phyloP scores from a whole-genome alignment of 2,329 filamentous ascomycete genomes.

The Pseudogymnoascus destructans region DNA sequence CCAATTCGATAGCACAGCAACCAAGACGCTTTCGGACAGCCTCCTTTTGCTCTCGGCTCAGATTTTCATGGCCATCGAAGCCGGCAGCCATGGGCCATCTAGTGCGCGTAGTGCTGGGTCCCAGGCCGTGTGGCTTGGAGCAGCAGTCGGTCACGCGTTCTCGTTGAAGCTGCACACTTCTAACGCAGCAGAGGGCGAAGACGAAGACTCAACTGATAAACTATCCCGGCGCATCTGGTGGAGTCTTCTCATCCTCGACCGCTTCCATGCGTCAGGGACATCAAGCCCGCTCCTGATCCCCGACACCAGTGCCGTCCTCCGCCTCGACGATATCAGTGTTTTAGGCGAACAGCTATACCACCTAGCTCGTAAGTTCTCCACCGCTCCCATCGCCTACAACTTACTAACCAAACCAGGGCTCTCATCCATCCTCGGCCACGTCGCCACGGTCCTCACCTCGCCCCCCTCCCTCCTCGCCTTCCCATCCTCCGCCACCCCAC shows the following conservation, averaged over 20 bases:
- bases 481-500: conserved; percentile 30
- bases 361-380: conserved; percentile 44
- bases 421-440: conserved; percentile 45
- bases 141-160: conserved; percentile 53
- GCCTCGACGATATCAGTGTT: conserved; percentile 43
- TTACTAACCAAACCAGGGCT: conserved; percentile 30
- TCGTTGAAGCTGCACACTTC: conserved; percentile 46
- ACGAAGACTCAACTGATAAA: conserved; percentile 47
- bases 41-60: conserved; percentile 52
- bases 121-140: conserved; percentile 43
- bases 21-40: conserved; percentile 29
- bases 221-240: conserved; percentile 57
- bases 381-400: background rate
- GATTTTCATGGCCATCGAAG: conserved; percentile 52
- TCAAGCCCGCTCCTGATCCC: conserved; percentile 50
- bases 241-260: conserved; percentile 57
- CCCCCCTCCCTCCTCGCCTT: conserved; percentile 28
- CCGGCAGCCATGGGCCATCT: conserved; percentile 39
- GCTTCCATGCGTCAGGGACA: conserved; percentile 59
- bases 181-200: conserved; percentile 33
- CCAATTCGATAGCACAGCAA: conserved; percentile 32
- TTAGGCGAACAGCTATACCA: conserved; percentile 53
- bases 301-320: conserved; percentile 46
- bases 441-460: conserved; percentile 34
- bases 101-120: conserved; percentile 33